Evolutionary conservation across 2,329 filamentous ascomycete genomes (phyloP).

Genomic region (Fusarium anguioides): DNA sequence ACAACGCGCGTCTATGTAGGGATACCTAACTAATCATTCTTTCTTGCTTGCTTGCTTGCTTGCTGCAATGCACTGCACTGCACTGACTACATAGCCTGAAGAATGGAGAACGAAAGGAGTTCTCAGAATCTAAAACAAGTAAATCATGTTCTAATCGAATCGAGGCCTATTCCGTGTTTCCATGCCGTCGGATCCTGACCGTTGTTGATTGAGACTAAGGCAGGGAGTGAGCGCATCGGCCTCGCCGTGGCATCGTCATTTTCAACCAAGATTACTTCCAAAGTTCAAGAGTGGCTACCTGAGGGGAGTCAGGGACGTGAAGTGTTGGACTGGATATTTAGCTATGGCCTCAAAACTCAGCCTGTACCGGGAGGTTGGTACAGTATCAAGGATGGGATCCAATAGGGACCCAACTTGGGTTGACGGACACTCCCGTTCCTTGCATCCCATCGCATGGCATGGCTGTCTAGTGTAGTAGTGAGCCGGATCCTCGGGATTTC

Average conservation of each 20-base stretch:
- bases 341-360: too few relatives aligned
- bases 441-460: constrained; percentile 11
- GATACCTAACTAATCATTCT: too few relatives aligned
- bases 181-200: not conserved
- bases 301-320: not conserved
- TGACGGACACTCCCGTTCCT: constrained; percentile 36
- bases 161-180: not conserved
- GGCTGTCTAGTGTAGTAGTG: constrained; percentile 12
- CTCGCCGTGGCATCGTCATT: not conserved
- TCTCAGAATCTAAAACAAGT: too few relatives aligned
- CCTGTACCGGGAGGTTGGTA: constrained; percentile 1
- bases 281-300: not conserved
- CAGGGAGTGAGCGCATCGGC: not conserved
- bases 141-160: not conserved
- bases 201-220: not conserved
- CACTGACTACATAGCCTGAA: too few relatives aligned
- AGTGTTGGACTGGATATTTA: too few relatives aligned
- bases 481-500: constrained; percentile 9
- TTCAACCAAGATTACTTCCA: not conserved
- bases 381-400: too few relatives aligned
- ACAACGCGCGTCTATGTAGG: too few relatives aligned
- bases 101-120: not conserved
- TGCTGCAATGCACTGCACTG: too few relatives aligned
- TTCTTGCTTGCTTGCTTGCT: too few relatives aligned
- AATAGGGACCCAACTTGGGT: too few relatives aligned